Conservation (phyloP, 352 stramenopile genomes). For the Aphanomyces astaci region DNA sequence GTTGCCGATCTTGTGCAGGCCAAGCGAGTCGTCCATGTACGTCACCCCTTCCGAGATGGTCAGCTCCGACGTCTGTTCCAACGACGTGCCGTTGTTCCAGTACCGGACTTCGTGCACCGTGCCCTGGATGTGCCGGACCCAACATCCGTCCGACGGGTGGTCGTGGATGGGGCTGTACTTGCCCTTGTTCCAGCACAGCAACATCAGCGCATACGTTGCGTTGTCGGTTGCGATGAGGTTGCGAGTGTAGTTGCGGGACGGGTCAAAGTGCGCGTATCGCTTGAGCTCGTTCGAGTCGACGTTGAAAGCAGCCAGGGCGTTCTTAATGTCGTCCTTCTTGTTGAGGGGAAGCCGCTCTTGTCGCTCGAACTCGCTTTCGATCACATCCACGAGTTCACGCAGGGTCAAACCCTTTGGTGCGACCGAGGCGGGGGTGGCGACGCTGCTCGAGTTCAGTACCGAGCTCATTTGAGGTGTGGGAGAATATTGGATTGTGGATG, state of each 20-base stretch:
- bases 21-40: constrained; percentile 88
- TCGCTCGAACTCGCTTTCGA: constrained; percentile 14
- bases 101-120: constrained; percentile 88
- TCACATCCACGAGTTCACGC: constrained; percentile 7
- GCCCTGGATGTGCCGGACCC: constrained; percentile 83
- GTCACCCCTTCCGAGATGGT: constrained; percentile 57
- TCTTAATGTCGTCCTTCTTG: constrained; percentile 16
- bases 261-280: constrained; percentile 78
- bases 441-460: no score
- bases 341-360: constrained; percentile 1
- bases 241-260: constrained; percentile 86
- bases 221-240: constrained; percentile 91
- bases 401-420: constrained; percentile 12
- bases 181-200: constrained; percentile 89
- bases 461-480: background rate
- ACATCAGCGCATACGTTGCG: constrained; percentile 88
- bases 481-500: background rate
- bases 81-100: constrained; percentile 28
- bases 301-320: constrained; percentile 26
- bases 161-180: constrained; percentile 90
- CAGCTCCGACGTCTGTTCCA: constrained; percentile 51
- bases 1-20: constrained; percentile 89
- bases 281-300: constrained; percentile 51
- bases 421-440: background rate
- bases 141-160: constrained; percentile 89